Evolutionary conservation across 257 asterid species (phyloP).

Genomic region (Euphrasia confusa): DNA sequence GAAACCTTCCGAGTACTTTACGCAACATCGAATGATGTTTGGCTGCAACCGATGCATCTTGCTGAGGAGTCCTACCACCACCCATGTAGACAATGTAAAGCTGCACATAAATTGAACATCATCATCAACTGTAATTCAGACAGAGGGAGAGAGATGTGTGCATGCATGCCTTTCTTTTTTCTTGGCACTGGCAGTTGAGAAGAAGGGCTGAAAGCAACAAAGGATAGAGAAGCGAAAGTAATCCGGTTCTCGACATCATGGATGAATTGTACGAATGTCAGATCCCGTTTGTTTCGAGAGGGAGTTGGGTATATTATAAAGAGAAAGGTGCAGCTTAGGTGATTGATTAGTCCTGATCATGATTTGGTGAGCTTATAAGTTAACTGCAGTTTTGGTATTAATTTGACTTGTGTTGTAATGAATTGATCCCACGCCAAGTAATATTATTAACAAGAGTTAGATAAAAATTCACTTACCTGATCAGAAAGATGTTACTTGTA

Average conservation of each 20-base stretch:
- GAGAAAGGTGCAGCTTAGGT: neutral
- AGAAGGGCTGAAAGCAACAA: slow-evolving; percentile 34
- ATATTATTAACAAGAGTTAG: neutral
- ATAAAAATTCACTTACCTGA: too few relatives aligned
- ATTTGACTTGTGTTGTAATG: neutral
- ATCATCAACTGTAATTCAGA: neutral
- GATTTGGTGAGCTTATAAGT: neutral
- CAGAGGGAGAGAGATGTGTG: neutral
- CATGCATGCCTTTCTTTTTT: slow-evolving; percentile 39
- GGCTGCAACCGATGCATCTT: slow-evolving; percentile 28
- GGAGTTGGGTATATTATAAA: too few relatives aligned
- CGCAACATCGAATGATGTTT: slow-evolving; percentile 40
- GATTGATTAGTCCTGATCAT: neutral
- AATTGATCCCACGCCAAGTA: neutral
- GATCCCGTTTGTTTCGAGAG: neutral
- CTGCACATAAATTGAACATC: slow-evolving; percentile 12
- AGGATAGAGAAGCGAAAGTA: slow-evolving; percentile 30
- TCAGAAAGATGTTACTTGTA: neutral
- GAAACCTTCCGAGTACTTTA: slow-evolving; percentile 38
- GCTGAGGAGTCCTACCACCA: slow-evolving; percentile 32
- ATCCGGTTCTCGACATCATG: slow-evolving; percentile 24
- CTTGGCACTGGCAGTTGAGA: slow-evolving; percentile 34
- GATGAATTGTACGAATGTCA: neutral
- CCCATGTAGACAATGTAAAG: slow-evolving; percentile 47
- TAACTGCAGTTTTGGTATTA: neutral